Conservation (phyloP, 805 yeast species). For the Zygosaccharomyces lentus region DNA sequence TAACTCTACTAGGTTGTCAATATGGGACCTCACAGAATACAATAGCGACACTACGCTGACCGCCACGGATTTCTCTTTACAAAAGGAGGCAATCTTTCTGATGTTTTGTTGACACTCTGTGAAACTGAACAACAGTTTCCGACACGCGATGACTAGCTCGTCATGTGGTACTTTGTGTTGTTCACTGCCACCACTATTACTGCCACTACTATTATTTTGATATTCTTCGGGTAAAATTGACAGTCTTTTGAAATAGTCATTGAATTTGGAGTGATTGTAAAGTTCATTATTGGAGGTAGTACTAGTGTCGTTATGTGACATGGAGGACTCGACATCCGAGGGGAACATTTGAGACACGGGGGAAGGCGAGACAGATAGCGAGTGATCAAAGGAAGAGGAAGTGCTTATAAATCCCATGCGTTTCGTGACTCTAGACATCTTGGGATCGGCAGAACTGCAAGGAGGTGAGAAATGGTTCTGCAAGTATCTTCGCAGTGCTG, state of each 20-base stretch:
- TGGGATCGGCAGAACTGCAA: slow-evolving; percentile 6
- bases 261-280: slow-evolving; percentile 41
- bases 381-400: slow-evolving; percentile 13
- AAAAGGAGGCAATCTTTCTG: slow-evolving; percentile 53
- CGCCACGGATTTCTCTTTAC: slow-evolving; percentile 51
- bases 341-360: slow-evolving; percentile 8
- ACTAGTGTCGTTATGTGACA: slow-evolving; percentile 10
- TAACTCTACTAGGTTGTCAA: slow-evolving; percentile 53
- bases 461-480: slow-evolving; percentile 13
- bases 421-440: slow-evolving; percentile 57
- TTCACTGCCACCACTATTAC: slow-evolving; percentile 11
- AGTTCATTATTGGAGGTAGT: slow-evolving; percentile 20
- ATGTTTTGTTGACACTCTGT: slow-evolving; percentile 62
- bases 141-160: slow-evolving; percentile 38
- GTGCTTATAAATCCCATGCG: slow-evolving; percentile 64
- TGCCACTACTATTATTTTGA: slow-evolving; percentile 6
- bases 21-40: slow-evolving; percentile 49
- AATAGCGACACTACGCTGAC: slow-evolving; percentile 50
- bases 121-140: slow-evolving; percentile 58
- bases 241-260: slow-evolving; percentile 61
- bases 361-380: slow-evolving; percentile 9
- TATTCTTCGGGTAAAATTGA: slow-evolving; percentile 57
- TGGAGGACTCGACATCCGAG: slow-evolving; percentile 3
- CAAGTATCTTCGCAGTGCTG: slow-evolving; percentile 30
- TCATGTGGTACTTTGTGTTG: slow-evolving; percentile 30